Evolutionary conservation across 2,329 filamentous ascomycete genomes (phyloP), one percentile per base, ranked within the genome.

Genomic region (Lojkania enalia): DNA sequence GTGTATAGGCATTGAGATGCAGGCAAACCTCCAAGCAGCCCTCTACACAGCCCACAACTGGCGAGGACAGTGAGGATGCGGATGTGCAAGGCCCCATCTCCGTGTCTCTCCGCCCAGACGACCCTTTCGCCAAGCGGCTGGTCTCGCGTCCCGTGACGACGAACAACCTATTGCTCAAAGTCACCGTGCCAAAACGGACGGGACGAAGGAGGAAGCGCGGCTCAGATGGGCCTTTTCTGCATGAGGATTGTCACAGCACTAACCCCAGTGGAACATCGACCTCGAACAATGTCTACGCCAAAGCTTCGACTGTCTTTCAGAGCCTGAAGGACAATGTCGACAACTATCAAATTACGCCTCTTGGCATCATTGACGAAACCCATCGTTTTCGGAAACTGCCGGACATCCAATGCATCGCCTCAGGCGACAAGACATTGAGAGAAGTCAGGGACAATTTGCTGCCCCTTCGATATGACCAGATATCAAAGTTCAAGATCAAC

Each of bases 311-410:
- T 6, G 67, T 91, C 20, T 74, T 84, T 25, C 79, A 79, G 47
- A 85, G 80, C 51, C 69, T 95, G 48, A 78, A 77, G 54, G 90
- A 95, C 63, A 94, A 90, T 63, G 72, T 76, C 0, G 79, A 76
- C 6, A 78, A 70, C 6, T 92, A 91, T 64, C 71, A 77, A 3
- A 78, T 89, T 20, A 83, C 90, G 55, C 78, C 84, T 1, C 78
- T 91, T 2, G 90, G 90, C 5, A 71, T 83, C 15, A 81, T 96
- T 49, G 82, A 84, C 43, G 83, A 88, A 55, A 94, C 87, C 1
- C 90, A 97, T 75, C 83, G 92, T 27, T 99, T 95, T 69, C 82
- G 92, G 64, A 85, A 80, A 21, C 77, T 95, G 53, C 86, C 90
- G 6, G 92, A 97, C 69, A 95, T 95, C 61, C 89, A 95, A 60